phyloP scores from a whole-genome alignment of 2,329 filamentous ascomycete species.

The Fonsecaea pedrosoi region DNA sequence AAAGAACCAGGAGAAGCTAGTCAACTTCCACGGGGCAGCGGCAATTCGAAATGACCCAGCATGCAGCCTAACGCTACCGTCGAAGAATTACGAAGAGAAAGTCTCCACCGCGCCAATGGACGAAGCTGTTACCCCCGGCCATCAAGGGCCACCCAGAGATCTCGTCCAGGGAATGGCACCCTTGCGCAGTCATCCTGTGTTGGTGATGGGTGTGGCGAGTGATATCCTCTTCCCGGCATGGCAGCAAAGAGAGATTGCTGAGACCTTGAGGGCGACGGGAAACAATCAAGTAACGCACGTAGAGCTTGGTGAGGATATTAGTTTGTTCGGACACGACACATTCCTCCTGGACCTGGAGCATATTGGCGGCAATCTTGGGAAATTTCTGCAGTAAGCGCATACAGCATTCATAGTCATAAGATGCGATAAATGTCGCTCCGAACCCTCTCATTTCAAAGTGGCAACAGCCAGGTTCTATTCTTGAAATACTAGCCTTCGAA shows the following conservation, averaged over 20 bases:
- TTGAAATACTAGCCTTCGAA: background rate
- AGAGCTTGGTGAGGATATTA: slow-evolving; percentile 92
- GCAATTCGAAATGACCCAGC: slow-evolving; percentile 50
- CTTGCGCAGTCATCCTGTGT: slow-evolving; percentile 76
- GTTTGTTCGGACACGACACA: slow-evolving; percentile 94
- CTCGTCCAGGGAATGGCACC: slow-evolving; percentile 75
- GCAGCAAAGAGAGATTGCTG: slow-evolving; percentile 94
- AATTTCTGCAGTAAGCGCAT: slow-evolving; percentile 70
- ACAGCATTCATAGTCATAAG: background rate
- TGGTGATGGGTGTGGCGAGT: slow-evolving; percentile 92
- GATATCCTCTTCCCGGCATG: slow-evolving; percentile 97
- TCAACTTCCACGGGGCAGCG: slow-evolving; percentile 44
- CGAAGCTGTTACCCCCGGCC: slow-evolving; percentile 41
- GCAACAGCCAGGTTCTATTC: background rate
- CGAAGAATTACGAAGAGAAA: slow-evolving; percentile 85
- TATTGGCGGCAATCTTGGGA: slow-evolving; percentile 81
- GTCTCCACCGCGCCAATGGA: slow-evolving; percentile 49
- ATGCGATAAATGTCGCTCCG: background rate
- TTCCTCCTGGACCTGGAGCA: slow-evolving; percentile 92
- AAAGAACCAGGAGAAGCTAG: slow-evolving; percentile 64
- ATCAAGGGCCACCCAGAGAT: slow-evolving; percentile 72
- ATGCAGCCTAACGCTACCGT: slow-evolving; percentile 84
- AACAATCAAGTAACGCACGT: slow-evolving; percentile 84
- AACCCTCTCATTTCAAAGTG: slow-evolving; percentile 3
- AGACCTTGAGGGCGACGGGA: slow-evolving; percentile 76